Percentiles rank a stretch among this genome's conserved stretches.
Evolutionary conservation across 148 eudicot genomes (phyloP).

Genomic region (Dianthus caryophyllus): DNA sequence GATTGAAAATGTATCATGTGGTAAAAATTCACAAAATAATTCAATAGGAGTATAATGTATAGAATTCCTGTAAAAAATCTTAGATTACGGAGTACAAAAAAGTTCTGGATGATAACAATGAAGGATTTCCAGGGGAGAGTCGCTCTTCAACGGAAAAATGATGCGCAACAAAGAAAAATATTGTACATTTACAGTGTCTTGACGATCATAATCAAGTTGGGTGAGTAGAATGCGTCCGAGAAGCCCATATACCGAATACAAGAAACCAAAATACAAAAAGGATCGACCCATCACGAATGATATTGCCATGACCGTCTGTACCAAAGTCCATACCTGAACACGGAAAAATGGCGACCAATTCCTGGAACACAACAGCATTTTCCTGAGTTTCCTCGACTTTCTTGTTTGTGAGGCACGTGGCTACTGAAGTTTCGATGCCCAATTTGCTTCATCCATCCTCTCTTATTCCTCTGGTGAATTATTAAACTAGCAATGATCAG

Average conservation of each 20-base stretch:
- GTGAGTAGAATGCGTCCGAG: slow-evolving; percentile 78
- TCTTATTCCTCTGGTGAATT: too few relatives aligned
- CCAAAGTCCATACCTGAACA: slow-evolving; percentile 86
- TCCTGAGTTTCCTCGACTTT: too few relatives aligned
- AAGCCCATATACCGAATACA: slow-evolving; percentile 93
- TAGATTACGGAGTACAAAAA: neutral
- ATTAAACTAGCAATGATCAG: too few relatives aligned
- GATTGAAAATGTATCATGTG: neutral
- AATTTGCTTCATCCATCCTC: too few relatives aligned
- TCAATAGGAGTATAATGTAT: slow-evolving; percentile 1
- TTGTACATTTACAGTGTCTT: slow-evolving; percentile 1
- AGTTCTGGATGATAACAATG: neutral
- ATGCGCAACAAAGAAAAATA: neutral
- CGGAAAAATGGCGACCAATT: too few relatives aligned
- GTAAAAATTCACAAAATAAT: neutral
- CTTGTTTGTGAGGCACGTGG: too few relatives aligned
- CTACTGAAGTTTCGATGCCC: too few relatives aligned
- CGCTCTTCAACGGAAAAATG: neutral
- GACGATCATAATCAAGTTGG: slow-evolving; percentile 8
- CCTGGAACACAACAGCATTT: too few relatives aligned
- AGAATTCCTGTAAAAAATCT: neutral
- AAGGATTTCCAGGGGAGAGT: neutral
- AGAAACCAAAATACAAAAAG: slow-evolving; percentile 96
- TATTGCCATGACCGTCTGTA: too few relatives aligned
- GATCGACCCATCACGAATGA: slow-evolving; percentile 92